phyloP scores from a whole-genome alignment of 2,329 filamentous ascomycete genomes.

The Exophiala calicioides region DNA sequence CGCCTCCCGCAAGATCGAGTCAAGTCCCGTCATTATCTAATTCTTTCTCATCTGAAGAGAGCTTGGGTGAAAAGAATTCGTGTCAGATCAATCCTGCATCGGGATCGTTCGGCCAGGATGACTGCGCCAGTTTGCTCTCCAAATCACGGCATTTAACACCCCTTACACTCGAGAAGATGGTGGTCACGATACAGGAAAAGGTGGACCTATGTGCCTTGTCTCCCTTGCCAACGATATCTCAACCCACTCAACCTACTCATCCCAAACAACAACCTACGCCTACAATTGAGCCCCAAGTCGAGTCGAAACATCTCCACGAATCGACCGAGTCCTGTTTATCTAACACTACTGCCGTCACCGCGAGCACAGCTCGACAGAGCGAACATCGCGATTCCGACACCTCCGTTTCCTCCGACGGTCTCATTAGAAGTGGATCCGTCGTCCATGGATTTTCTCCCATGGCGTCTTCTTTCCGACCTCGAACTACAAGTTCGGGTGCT shows the following conservation, averaged over 20 bases:
- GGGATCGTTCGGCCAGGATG: constrained; percentile 21
- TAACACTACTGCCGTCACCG: constrained; percentile 57
- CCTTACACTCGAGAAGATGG: constrained; percentile 89
- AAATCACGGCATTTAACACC: constrained; percentile 88
- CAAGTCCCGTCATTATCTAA: constrained; percentile 72
- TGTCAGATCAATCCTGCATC: constrained; percentile 40
- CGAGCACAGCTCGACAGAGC: constrained; percentile 48
- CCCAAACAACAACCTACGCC: constrained; percentile 41
- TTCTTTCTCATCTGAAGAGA: constrained; percentile 70
- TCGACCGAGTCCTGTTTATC: constrained; percentile 62
- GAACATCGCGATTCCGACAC: constrained; percentile 57
- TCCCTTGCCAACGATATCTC: constrained; percentile 47
- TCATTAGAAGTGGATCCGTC: constrained; percentile 65
- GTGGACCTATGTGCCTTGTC: constrained; percentile 64
- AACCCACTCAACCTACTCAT: constrained; percentile 25
- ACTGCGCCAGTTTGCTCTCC: constrained; percentile 48
- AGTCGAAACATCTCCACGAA: constrained; percentile 47
- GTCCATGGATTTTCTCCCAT: constrained; percentile 82
- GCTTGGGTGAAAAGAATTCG: constrained; percentile 47
- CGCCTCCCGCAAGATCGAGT: constrained; percentile 40
- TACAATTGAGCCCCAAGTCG: constrained; percentile 36
- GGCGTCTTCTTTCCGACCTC: constrained; percentile 67
- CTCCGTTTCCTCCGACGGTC: constrained; percentile 61
- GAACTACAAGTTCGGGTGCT: constrained; percentile 26
- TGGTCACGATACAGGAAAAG: constrained; percentile 85